phyloP scores from a whole-genome alignment of 2,329 filamentous ascomycete species.

The Onygena corvina region DNA sequence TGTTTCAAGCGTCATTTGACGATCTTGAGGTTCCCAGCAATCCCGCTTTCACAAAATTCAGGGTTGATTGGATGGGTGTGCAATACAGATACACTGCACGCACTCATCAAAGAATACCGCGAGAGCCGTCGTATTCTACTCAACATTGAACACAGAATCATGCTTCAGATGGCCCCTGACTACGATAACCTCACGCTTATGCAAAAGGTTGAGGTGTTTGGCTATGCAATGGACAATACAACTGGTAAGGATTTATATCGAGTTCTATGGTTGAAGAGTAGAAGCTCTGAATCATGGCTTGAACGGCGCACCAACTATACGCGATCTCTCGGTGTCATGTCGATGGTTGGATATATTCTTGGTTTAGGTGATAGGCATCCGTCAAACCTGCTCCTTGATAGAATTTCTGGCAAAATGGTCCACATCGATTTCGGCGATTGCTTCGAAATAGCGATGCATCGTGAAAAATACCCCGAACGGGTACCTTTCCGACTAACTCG shows the following conservation, averaged over 20 bases:
- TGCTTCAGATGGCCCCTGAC: conserved; percentile 99
- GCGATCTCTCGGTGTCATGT: conserved; percentile 93
- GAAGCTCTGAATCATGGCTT: conserved; percentile 94
- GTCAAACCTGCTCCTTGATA: conserved; percentile 94
- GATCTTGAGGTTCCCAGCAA: conserved; percentile 92
- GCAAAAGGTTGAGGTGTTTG: conserved; percentile 99
- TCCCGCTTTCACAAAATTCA: conserved; percentile 90
- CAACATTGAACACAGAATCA: conserved; percentile 98
- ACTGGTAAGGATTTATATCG: conserved; percentile 97
- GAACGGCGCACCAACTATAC: conserved; percentile 98
- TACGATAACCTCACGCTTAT: conserved; percentile 97
- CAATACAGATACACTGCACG: conserved; percentile 93
- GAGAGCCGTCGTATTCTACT: conserved; percentile 94
- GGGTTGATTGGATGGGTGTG: conserved; percentile 93
- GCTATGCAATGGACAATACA: conserved; percentile 97
- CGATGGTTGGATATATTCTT: conserved; percentile 99
- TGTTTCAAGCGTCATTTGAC: conserved; percentile 94
- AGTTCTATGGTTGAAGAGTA: conserved; percentile 96
- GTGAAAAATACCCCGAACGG: conserved; percentile 95
- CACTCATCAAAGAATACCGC: conserved; percentile 92
- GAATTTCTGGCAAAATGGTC: conserved; percentile 89
- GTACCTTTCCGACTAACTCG: conserved; percentile 95
- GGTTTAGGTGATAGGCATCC: conserved; percentile 93
- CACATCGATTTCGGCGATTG: conserved; percentile 99
- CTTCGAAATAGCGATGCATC: conserved; percentile 98